Evolutionary conservation across 352 stramenopile genomes (phyloP).

Genomic region (Bremia lactucae): DNA sequence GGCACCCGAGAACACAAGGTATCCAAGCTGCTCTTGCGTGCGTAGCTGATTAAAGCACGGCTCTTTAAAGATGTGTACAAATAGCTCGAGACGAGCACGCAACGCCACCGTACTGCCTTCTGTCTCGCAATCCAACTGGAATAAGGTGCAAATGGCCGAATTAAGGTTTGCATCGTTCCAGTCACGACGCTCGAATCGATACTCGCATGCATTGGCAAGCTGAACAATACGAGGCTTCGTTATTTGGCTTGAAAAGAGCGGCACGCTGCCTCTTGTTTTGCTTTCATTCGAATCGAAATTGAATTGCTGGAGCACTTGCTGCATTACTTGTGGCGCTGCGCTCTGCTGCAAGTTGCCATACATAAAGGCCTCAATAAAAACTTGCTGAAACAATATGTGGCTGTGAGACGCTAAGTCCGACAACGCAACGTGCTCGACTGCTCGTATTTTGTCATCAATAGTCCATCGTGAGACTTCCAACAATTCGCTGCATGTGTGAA

Average conservation of each 20-base stretch:
- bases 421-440: slow-evolving; percentile 46
- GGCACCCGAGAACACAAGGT: slow-evolving; percentile 69
- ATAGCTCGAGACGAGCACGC: slow-evolving; percentile 53
- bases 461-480: slow-evolving; percentile 71
- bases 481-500: slow-evolving; percentile 65
- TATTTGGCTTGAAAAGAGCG: slow-evolving; percentile 37
- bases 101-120: slow-evolving; percentile 30
- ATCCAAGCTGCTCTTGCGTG: slow-evolving; percentile 89
- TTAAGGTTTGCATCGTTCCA: slow-evolving; percentile 72
- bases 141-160: slow-evolving; percentile 63
- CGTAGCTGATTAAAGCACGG: slow-evolving; percentile 88
- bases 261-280: slow-evolving; percentile 16
- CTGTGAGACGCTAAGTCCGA: slow-evolving; percentile 43
- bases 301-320: slow-evolving; percentile 35
- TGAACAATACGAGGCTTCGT: slow-evolving; percentile 43
- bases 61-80: slow-evolving; percentile 85
- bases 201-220: slow-evolving; percentile 37
- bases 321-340: slow-evolving; percentile 23
- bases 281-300: slow-evolving; percentile 10
- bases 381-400: slow-evolving; percentile 47
- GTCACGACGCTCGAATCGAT: slow-evolving; percentile 39
- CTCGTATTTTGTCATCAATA: slow-evolving; percentile 77
- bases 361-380: slow-evolving; percentile 61
- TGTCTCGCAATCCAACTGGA: slow-evolving; percentile 48
- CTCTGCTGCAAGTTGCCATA: slow-evolving; percentile 54